Percentiles rank a stretch among this genome's conserved stretches.
Evolutionary conservation across 805 yeast genomes (phyloP).

Genomic region (Kodamaea neixiangensis): DNA sequence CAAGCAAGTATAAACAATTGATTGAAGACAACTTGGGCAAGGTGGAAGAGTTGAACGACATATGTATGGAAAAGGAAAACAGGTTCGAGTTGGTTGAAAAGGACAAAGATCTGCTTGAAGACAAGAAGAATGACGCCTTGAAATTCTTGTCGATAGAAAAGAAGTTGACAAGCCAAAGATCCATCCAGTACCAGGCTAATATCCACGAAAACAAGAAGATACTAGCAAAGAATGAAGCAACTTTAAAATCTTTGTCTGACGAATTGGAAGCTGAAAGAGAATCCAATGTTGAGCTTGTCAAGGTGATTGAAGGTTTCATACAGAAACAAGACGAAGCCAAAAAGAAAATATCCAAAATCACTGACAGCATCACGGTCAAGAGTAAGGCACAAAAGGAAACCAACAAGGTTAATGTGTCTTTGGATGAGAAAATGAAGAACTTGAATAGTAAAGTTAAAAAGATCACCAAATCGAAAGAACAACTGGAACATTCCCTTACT

Average conservation of each 20-base stretch:
- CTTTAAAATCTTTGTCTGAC: constrained; percentile 41
- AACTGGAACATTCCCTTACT: constrained; percentile 46
- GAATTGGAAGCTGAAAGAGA: constrained; percentile 45
- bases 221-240: constrained; percentile 38
- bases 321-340: constrained; percentile 27
- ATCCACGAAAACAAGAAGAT: constrained; percentile 41
- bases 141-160: constrained; percentile 67
- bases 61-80: constrained; percentile 77
- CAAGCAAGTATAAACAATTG: constrained; percentile 74
- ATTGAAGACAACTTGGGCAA: constrained; percentile 65
- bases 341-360: constrained; percentile 26
- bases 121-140: constrained; percentile 71
- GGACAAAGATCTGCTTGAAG: constrained; percentile 65
- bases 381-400: constrained; percentile 33
- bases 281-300: constrained; percentile 38
- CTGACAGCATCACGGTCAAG: constrained; percentile 20
- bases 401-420: constrained; percentile 58
- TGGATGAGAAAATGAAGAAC: constrained; percentile 78
- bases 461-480: constrained; percentile 52
- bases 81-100: constrained; percentile 78
- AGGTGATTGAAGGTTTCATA: constrained; percentile 35
- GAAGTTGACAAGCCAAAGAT: constrained; percentile 49
- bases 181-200: constrained; percentile 57
- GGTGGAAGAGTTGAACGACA: constrained; percentile 75
- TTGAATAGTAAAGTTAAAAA: constrained; percentile 58